Evolutionary conservation across 208 protist genomes (phyloP).

Genomic region (Phytomonas sp.): DNA sequence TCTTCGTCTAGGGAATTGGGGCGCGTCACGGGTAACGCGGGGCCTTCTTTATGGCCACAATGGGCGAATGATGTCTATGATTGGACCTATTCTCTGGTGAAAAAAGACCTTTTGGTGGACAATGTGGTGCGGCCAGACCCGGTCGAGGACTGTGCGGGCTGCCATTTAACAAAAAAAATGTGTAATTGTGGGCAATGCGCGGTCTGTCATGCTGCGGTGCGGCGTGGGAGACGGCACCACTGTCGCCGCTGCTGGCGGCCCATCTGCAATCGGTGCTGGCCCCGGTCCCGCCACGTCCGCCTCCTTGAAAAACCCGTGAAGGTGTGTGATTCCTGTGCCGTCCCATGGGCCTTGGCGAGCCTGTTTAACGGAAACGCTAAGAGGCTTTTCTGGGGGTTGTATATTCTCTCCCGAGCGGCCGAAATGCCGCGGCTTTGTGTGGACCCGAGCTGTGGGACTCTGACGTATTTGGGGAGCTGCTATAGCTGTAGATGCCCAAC

Average conservation of each 20-base stretch:
- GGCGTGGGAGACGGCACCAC: slow-evolving; percentile 42
- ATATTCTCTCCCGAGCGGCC: slow-evolving; percentile 35
- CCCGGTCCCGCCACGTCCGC: slow-evolving; percentile 37
- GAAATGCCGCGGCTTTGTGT: slow-evolving; percentile 61
- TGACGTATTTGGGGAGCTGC: slow-evolving; percentile 40
- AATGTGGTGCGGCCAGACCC: slow-evolving; percentile 16
- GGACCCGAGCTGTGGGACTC: slow-evolving; percentile 28
- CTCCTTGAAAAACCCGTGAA: slow-evolving; percentile 27
- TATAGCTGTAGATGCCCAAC: slow-evolving; percentile 46
- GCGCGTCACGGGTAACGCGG: background rate
- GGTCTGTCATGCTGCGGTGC: slow-evolving; percentile 25
- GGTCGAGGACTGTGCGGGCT: slow-evolving; percentile 17
- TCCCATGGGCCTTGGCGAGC: slow-evolving; percentile 40
- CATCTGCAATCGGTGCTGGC: slow-evolving; percentile 50
- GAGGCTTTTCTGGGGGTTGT: slow-evolving; percentile 59
- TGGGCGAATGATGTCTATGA: background rate
- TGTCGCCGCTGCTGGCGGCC: slow-evolving; percentile 65
- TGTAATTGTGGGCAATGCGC: slow-evolving; percentile 45
- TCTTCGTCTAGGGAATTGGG: background rate
- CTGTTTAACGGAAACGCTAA: slow-evolving; percentile 23
- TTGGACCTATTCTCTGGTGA: slow-evolving; percentile 15
- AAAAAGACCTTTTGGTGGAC: slow-evolving; percentile 20
- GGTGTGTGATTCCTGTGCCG: slow-evolving; percentile 59
- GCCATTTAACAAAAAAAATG: slow-evolving; percentile 25
- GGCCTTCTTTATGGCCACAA: background rate